A percentile compares a stretch with the other conserved stretches of the same genome.
phyloP scores from a whole-genome alignment of 106 monocot genomes.

The Platanthera guangdongensis region DNA sequence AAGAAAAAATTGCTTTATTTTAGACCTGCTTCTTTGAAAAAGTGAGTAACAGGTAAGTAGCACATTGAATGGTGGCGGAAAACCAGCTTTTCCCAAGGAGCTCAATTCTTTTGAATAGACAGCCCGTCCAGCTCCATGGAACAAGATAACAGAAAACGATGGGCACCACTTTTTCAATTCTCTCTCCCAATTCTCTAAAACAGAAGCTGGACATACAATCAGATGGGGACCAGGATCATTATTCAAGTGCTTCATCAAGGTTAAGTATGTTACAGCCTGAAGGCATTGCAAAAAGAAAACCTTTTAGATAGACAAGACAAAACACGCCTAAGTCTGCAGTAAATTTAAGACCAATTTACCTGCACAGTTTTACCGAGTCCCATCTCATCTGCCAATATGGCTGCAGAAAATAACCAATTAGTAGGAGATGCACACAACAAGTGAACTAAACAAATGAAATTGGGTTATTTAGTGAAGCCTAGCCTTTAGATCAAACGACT shows the following conservation, averaged over 20 bases:
- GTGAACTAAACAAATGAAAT: constrained; percentile 3
- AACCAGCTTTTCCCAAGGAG: constrained; percentile 68
- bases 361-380: constrained; percentile 98
- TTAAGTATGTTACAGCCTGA: constrained; percentile 91
- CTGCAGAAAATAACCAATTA: constrained; percentile 38
- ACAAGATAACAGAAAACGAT: constrained; percentile 80
- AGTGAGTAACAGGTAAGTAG: constrained; percentile 80
- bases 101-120: constrained; percentile 78
- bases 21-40: constrained; percentile 82
- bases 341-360: constrained; percentile 32
- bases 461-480: background rate
- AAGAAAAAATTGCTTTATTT: background rate
- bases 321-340: background rate
- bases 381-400: constrained; percentile 99
- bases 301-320: background rate
- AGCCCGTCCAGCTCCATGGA: constrained; percentile 84
- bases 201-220: constrained; percentile 95
- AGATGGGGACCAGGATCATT: constrained; percentile 91
- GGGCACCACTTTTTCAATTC: constrained; percentile 92
- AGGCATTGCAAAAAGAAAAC: constrained; percentile 8
- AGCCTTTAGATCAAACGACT: background rate
- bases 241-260: constrained; percentile 69
- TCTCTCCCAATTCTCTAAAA: constrained; percentile 97
- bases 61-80: constrained; percentile 89
- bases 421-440: background rate